phyloP scores from a whole-genome alignment of 1,284 basidiomycete species.

The Ceratobasidium sp. region DNA sequence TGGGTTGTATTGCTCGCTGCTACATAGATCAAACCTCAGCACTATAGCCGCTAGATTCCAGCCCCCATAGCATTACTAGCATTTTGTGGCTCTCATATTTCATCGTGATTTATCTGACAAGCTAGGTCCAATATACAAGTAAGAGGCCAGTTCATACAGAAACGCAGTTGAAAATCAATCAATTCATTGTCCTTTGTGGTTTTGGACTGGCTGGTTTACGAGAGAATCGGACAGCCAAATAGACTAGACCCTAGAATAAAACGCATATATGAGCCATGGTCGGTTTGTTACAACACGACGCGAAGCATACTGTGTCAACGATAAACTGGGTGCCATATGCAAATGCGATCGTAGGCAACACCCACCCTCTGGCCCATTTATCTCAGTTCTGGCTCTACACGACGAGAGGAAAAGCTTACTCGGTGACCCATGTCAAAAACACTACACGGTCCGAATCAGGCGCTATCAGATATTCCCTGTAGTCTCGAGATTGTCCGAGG shows the following conservation, averaged over 20 bases:
- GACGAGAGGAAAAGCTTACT: background rate
- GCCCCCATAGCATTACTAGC: too few relatives aligned
- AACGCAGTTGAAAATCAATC: too few relatives aligned
- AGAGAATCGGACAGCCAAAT: background rate
- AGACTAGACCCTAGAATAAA: background rate
- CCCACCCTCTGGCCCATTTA: constrained; percentile 14
- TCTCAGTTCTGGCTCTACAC: background rate
- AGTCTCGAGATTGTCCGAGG: constrained; percentile 8
- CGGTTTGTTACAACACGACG: too few relatives aligned
- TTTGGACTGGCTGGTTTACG: too few relatives aligned
- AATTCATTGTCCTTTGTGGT: too few relatives aligned
- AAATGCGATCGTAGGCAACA: constrained; percentile 10
- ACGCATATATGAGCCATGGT: background rate
- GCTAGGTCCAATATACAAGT: too few relatives aligned
- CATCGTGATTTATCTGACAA: too few relatives aligned
- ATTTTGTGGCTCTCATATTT: too few relatives aligned
- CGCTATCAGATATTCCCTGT: background rate
- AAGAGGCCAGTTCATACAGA: too few relatives aligned
- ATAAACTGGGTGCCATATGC: constrained; percentile 25
- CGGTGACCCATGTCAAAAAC: constrained; percentile 20
- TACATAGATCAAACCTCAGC: too few relatives aligned
- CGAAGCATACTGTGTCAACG: background rate
- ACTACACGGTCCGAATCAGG: background rate
- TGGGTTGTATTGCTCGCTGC: too few relatives aligned
- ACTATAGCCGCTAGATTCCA: too few relatives aligned